Evolutionary conservation across 2,329 filamentous ascomycete species (phyloP).

Genomic region (Colletotrichum sp.): DNA sequence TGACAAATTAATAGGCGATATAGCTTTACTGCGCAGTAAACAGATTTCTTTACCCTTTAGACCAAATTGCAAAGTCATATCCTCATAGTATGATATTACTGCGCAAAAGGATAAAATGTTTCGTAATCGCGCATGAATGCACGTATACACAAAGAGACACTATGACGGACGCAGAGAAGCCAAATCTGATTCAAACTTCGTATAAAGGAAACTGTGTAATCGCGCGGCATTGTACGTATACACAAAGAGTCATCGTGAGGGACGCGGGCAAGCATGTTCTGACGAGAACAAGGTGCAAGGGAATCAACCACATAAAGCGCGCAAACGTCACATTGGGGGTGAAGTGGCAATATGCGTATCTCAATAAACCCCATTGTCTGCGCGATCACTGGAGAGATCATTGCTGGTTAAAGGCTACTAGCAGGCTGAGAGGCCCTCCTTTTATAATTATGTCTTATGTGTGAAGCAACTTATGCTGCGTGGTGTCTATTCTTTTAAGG

Average conservation of each 20-base stretch:
- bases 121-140: background rate
- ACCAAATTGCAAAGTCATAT: background rate
- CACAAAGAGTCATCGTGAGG: background rate
- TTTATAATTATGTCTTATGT: background rate
- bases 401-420: background rate
- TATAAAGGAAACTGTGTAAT: background rate
- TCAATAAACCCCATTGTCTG: background rate
- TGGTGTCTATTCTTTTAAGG: background rate
- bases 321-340: rapidly evolving
- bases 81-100: no score
- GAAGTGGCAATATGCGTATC: background rate
- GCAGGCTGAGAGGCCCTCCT: background rate
- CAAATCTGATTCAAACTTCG: background rate
- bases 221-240: background rate
- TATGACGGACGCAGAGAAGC: background rate
- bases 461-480: background rate
- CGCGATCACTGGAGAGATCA: background rate
- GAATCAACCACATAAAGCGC: background rate
- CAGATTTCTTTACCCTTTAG: background rate
- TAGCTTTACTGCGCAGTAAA: background rate
- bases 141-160: background rate
- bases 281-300: background rate
- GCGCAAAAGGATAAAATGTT: background rate
- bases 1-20: background rate
- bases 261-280: background rate